Evolutionary conservation across 2,329 filamentous ascomycete genomes (phyloP).

Genomic region (Didymella arachidicola): DNA sequence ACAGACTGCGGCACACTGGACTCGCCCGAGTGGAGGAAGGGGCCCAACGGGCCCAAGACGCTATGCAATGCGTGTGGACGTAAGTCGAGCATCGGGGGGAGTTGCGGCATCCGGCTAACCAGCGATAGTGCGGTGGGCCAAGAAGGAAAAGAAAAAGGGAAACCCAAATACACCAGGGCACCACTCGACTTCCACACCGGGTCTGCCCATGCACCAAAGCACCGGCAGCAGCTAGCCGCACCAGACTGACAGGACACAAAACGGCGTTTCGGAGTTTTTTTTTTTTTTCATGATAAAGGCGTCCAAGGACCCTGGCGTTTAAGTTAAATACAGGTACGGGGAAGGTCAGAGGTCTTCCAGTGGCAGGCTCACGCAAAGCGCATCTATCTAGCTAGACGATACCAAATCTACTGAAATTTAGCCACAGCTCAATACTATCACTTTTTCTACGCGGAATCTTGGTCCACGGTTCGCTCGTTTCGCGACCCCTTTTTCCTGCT

Average conservation of each 20-base stretch:
- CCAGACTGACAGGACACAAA: background rate
- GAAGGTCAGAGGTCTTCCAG: background rate
- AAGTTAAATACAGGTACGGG: background rate
- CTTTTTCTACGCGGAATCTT: background rate
- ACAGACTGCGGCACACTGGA: constrained; percentile 94
- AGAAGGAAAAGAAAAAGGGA: constrained; percentile 78
- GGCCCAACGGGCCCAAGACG: constrained; percentile 90
- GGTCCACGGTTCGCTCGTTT: too few relatives aligned
- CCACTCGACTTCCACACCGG: constrained; percentile 30
- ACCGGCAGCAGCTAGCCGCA: constrained; percentile 42
- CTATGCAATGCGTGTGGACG: constrained; percentile 95
- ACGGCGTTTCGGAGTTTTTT: background rate
- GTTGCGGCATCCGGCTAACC: background rate
- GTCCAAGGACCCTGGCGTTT: background rate
- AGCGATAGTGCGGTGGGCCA: constrained; percentile 63
- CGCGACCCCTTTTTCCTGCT: too few relatives aligned
- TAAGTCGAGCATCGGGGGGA: constrained; percentile 46
- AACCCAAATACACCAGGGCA: constrained; percentile 25
- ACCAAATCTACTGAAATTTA: background rate
- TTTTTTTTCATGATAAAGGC: background rate
- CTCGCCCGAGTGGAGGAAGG: constrained; percentile 95
- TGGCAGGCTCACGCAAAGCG: background rate
- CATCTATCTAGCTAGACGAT: background rate
- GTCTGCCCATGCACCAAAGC: constrained; percentile 41
- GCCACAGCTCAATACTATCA: background rate